Evolutionary conservation across 805 yeast species (phyloP).

Genomic region (Yamadazyma tumulicola): DNA sequence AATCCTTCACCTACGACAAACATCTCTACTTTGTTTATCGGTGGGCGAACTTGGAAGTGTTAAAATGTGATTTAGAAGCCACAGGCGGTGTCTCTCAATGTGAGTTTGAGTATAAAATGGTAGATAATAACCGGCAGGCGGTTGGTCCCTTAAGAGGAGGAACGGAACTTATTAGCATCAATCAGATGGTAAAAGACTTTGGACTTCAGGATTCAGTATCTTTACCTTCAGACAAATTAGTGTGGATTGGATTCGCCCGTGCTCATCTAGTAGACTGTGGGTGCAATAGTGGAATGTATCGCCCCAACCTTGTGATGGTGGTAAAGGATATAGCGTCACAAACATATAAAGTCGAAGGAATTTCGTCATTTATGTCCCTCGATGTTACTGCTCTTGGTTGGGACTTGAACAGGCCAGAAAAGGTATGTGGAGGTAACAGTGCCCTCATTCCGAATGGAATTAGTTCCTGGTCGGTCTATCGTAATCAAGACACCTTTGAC

Average conservation of each 20-base stretch:
- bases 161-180: slow-evolving; percentile 27
- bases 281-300: slow-evolving; percentile 34
- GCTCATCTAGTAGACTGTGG: slow-evolving; percentile 40
- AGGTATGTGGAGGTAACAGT: slow-evolving; percentile 23
- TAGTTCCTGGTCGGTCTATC: slow-evolving; percentile 22
- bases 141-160: slow-evolving; percentile 35
- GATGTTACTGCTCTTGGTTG: slow-evolving; percentile 26
- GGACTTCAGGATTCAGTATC: slow-evolving; percentile 9
- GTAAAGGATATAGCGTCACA: slow-evolving; percentile 10
- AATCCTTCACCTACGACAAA: slow-evolving; percentile 21
- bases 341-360: slow-evolving; percentile 23
- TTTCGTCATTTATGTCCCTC: slow-evolving; percentile 27
- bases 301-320: slow-evolving; percentile 37
- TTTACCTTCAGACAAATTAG: slow-evolving; percentile 17
- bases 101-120: slow-evolving; percentile 9
- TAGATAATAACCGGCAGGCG: slow-evolving; percentile 8
- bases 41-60: slow-evolving; percentile 20
- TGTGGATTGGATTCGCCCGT: slow-evolving; percentile 39
- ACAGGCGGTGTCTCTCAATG: slow-evolving; percentile 11
- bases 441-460: slow-evolving; percentile 37
- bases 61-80: slow-evolving; percentile 14
- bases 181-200: slow-evolving; percentile 12
- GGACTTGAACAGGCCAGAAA: slow-evolving; percentile 22
- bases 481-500: slow-evolving; percentile 8
- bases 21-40: slow-evolving; percentile 29